Base-by-base conservation (phyloP, 352 stramenopile species). In the Thraustotheca clavata region DNA sequence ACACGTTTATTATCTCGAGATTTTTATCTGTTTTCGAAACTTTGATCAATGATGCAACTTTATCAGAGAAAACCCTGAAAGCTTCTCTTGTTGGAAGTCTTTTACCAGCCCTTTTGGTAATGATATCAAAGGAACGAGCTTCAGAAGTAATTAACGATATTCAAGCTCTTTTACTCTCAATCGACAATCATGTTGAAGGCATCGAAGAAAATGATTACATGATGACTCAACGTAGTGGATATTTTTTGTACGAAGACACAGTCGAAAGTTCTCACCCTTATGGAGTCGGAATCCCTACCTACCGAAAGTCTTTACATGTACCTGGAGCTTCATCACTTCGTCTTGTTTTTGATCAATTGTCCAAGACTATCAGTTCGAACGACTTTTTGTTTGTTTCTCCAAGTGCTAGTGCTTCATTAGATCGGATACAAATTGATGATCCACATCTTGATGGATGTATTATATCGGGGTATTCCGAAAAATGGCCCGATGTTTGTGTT, bases 201-300 rank as follows among this genome's bases (percentile, higher is more conserved):
- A n/a, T n/a, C n/a, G n/a, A n/a, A n/a, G n/a, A 55, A 26, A 26
- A 18, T 34, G 6, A 14, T 22, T 40, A 59, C 34, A 18, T 24
- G 24, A 20, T 4, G 7, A 50, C 47, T 31, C 32, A 47, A 41
- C 22, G 22, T 18, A 49, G 60, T 41, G 59, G 68, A 24, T 49
- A 69, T 11, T 77, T 73, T n/a, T 82, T 79, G 52, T 71, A 70
- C 2, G 59, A 75, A 24, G 76, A 76, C 61, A 63, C 84, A 12
- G 71, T 89, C 16, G 80, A 91, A 63, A 87, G 74, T 31, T 40
- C 71, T 2, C 82, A 91, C 65, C 82, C 82, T 29, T 91, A 89
- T 69, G 83, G 66, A 33, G 70, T 79, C 43, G 75, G 61, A 11
- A 77, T 88, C 49, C 72, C 79, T 35, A 71, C 79, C 16, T 77